Conservation (phyloP, 1,284 basidiomycete species). For the Rhodotorula mucilaginosa region DNA sequence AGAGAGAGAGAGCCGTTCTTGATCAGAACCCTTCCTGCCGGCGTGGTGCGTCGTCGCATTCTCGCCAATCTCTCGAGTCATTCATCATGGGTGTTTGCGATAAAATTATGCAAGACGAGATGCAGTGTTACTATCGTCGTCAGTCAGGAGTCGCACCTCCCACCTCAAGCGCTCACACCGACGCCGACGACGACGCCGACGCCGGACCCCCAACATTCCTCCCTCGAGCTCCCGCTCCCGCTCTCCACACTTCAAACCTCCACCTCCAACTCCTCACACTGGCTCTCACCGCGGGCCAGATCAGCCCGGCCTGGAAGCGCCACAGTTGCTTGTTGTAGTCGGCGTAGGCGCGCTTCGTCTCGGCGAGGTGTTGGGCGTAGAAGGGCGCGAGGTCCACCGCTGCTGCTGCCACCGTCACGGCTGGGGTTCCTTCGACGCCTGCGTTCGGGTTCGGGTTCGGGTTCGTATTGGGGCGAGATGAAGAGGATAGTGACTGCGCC, state of each 20-base stretch:
- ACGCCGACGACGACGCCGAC: neutral
- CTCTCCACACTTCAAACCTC: slow-evolving; percentile 34
- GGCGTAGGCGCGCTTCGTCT: slow-evolving; percentile 34
- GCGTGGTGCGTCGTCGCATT: too few relatives aligned
- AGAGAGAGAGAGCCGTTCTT: too few relatives aligned
- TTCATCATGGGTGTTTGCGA: too few relatives aligned
- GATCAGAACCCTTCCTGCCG: too few relatives aligned
- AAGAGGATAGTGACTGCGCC: neutral
- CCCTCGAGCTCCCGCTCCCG: slow-evolving; percentile 9
- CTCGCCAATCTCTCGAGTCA: too few relatives aligned
- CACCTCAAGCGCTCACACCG: neutral
- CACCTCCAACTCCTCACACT: slow-evolving; percentile 24
- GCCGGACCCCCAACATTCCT: too few relatives aligned
- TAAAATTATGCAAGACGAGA: too few relatives aligned
- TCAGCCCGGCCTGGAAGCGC: slow-evolving; percentile 29
- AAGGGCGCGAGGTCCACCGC: slow-evolving; percentile 31
- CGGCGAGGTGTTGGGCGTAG: slow-evolving; percentile 32
- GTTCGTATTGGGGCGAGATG: neutral
- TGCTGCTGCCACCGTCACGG: slow-evolving; percentile 2
- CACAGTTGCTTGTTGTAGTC: slow-evolving; percentile 37
- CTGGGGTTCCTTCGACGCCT: neutral
- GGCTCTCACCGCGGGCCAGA: slow-evolving; percentile 34
- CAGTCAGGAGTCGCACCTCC: too few relatives aligned
- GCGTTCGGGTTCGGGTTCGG: neutral
- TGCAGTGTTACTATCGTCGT: too few relatives aligned